Evolutionary conservation across 2,329 filamentous ascomycete species (phyloP).

Genomic region (Hortaea sp.): DNA sequence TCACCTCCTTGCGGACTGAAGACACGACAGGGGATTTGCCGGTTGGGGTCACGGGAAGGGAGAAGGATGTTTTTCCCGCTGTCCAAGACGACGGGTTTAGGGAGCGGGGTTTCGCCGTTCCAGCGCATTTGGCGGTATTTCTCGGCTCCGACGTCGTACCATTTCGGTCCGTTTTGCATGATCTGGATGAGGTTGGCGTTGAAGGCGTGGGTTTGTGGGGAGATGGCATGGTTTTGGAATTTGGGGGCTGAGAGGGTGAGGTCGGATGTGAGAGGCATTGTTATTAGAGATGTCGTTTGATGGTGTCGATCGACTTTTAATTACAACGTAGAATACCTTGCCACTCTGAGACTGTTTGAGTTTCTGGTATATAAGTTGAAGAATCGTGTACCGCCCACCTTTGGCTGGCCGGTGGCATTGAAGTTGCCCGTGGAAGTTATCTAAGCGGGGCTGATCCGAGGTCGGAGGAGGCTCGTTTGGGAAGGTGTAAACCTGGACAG

Average conservation of each 20-base stretch:
- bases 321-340: no score
- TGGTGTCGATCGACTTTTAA: no score
- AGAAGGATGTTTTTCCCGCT: constrained; percentile 38
- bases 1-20: constrained; percentile 40
- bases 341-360: no score
- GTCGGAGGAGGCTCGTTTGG: neutral
- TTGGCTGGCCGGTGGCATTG: neutral
- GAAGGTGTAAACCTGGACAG: neutral
- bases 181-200: constrained; percentile 37
- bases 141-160: constrained; percentile 44
- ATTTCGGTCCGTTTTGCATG: constrained; percentile 25
- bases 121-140: constrained; percentile 46
- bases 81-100: constrained; percentile 32
- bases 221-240: constrained; percentile 32
- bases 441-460: neutral
- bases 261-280: constrained; percentile 2
- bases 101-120: constrained; percentile 43
- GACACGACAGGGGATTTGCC: constrained; percentile 43
- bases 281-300: neutral
- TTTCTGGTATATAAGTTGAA: no score
- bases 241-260: constrained; percentile 1
- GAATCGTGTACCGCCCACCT: no score
- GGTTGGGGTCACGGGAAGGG: constrained; percentile 42
- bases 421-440: neutral
- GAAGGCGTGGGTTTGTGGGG: constrained; percentile 32